Base-by-base conservation (phyloP, 306 rosid species). In the Vigna radiata region DNA sequence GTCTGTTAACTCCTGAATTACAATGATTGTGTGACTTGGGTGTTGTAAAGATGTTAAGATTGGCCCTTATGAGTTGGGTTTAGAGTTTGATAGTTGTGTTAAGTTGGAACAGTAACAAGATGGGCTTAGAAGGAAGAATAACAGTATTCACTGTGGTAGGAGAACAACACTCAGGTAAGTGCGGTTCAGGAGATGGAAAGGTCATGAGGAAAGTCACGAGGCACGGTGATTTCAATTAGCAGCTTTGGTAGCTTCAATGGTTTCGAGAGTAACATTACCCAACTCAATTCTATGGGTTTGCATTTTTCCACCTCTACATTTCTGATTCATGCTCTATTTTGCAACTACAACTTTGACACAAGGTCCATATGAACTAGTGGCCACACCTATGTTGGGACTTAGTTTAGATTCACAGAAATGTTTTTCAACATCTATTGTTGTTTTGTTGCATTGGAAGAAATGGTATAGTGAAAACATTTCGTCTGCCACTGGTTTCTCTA, bases 51-150 rank as follows among this genome's bases (percentile, higher is more conserved):
- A 94, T 33, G 37, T 33, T 33, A 33, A 33, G 37, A 33, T 33
- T 85, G 6, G 72, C 83, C 73, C 50, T 92, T 54, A 94, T 92
- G 33, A 29, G 72, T 96, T 89, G 58, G 96, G 33, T 29, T 54
- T 27, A 13, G 53, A 48, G 53, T 18, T 48, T 48, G 37, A 5
- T 5, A 4, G 37, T 5, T 33, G 37, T 33, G 37, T 33, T 33
- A 33, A 33, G 37, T 33, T 33, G 6, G 37, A 39, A 39, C 44
- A 39, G 11, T 39, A 7, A 7, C 44, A 39, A 39, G 2, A 2
- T 8, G 54, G 8, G 6, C 52, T 48, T 48, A 48, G 54, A 7
- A 48, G 54, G 54, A 48, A 15, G 54, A 48, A 48, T 17, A 14
- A 15, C 53, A 48, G 1, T 1, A 41, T 48, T 48, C 2, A 15